Base-by-base conservation (phyloP, 2,329 filamentous ascomycete species). In the Didymella arachidicola region DNA sequence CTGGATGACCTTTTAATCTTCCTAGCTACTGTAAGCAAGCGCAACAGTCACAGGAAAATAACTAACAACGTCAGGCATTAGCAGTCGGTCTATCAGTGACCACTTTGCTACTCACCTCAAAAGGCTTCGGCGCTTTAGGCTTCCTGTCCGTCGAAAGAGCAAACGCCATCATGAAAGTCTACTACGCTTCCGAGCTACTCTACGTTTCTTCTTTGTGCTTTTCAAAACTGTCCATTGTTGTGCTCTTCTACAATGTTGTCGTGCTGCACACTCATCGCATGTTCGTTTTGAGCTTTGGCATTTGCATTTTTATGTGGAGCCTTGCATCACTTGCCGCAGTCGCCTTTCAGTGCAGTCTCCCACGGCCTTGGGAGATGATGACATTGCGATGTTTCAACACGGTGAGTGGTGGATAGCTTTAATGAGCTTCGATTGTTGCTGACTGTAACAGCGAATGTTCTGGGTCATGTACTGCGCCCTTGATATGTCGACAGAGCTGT, bases 391-490 rank as follows among this genome's bases (percentile, higher is more conserved):
- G 73, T 54, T 72, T 68, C 50, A 70, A 75, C 42, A 60, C 46
- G 8, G 73, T 75, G 62, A 57, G 72, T 66, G n/a, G 1, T 27
- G 14, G 7, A n/a, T 10, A 2, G 6, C 0, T 8, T 1, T 34
- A 4, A 4, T 4, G 3, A 7, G 25, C 0, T 7, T 2, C 19
- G 11, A 14, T 2, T 14, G 0, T 12, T 7, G 57, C 64, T 71
- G 54, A 72, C 42, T 5, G 32, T 29, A 19, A 26, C 41, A 76
- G 73, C 70, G 64, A 30, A 53, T 62, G 22, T 76, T 76, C 56
- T 75, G 73, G 73, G 64, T 72, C n/a, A 56, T 72, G 3, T 76
- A 70, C 53, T 73, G 71, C 60, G 68, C 70, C 44, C 61, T 75
- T 38, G 73, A 76, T 32, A 68, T 73, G 57, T 66, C 66, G 6